Percentiles rank a stretch among this genome's conserved stretches.
These are phyloP conservation scores for Pythium brassicae DNA, from an alignment of 352 stramenopile species.

Conservation along the genomic window DNA sequence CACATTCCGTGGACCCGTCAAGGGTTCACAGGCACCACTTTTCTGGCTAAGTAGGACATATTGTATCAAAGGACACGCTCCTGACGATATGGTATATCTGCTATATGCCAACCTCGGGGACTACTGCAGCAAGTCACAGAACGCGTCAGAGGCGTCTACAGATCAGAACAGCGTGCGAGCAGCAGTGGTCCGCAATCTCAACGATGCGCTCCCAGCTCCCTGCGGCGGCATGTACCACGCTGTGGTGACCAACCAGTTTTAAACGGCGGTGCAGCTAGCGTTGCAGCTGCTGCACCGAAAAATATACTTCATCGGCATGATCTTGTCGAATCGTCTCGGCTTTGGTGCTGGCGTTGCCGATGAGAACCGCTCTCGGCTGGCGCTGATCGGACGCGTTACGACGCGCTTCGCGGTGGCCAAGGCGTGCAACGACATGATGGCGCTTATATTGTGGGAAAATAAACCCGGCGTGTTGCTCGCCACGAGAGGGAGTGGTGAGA, in stretches of 20 bases:
- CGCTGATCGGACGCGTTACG: not conserved
- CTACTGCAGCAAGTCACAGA: not conserved
- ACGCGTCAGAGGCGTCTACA: not conserved
- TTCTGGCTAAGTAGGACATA: not conserved
- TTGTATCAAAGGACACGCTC: not conserved
- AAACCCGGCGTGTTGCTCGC: not conserved
- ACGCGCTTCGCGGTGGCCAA: not conserved
- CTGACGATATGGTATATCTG: not conserved
- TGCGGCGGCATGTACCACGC: not conserved
- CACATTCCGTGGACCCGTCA: no score
- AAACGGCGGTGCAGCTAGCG: not conserved
- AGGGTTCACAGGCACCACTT: not conserved
- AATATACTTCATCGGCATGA: not conserved
- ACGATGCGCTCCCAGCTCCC: not conserved
- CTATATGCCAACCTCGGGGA: not conserved
- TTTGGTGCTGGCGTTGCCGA: not conserved
- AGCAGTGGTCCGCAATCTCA: not conserved
- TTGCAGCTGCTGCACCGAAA: constrained; percentile 1
- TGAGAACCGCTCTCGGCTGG: not conserved
- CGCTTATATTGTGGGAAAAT: not conserved
- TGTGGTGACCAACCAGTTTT: not conserved
- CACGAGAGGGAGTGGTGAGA: not conserved
- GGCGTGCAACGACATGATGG: not conserved
- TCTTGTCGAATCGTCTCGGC: not conserved
- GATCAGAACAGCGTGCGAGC: no score